phyloP scores from a whole-genome alignment of 176 grass and related monocot species.

The Juncus inflexus region DNA sequence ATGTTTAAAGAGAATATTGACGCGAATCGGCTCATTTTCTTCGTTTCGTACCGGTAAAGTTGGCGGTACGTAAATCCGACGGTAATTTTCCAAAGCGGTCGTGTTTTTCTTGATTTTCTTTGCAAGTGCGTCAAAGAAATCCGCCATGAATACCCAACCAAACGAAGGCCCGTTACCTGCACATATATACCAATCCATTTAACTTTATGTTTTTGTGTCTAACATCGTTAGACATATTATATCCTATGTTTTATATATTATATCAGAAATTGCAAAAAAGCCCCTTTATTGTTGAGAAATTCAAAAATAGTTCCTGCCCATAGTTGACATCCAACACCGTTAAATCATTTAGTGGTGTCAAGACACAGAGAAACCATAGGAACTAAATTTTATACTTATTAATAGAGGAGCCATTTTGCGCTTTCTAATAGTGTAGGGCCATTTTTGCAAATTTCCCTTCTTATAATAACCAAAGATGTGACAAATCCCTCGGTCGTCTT shows the following conservation, averaged over 20 bases:
- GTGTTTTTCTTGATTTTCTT: slow-evolving; percentile 39
- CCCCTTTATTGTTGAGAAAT: not conserved
- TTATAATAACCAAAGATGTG: no score
- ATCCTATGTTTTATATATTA: not conserved
- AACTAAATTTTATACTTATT: no score
- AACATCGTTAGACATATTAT: not conserved
- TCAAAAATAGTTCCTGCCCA: not conserved
- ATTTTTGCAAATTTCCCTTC: no score
- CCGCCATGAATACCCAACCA: slow-evolving; percentile 62
- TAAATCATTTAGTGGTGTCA: not conserved
- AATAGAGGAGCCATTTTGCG: no score
- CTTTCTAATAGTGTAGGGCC: no score
- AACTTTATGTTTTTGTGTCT: not conserved
- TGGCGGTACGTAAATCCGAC: slow-evolving; percentile 47
- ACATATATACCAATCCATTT: not conserved
- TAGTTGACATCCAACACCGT: no score
- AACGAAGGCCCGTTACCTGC: slow-evolving; percentile 53
- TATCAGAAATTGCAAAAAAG: not conserved
- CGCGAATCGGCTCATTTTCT: slow-evolving; percentile 42
- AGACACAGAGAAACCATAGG: no score
- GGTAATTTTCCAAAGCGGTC: slow-evolving; percentile 56
- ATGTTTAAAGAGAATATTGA: slow-evolving; percentile 65
- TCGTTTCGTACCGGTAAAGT: slow-evolving; percentile 34
- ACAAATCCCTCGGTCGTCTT: no score
- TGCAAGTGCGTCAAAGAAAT: slow-evolving; percentile 49